phyloP scores from a whole-genome alignment of 2,329 filamentous ascomycete genomes.

The Coniochaeta prunicola region DNA sequence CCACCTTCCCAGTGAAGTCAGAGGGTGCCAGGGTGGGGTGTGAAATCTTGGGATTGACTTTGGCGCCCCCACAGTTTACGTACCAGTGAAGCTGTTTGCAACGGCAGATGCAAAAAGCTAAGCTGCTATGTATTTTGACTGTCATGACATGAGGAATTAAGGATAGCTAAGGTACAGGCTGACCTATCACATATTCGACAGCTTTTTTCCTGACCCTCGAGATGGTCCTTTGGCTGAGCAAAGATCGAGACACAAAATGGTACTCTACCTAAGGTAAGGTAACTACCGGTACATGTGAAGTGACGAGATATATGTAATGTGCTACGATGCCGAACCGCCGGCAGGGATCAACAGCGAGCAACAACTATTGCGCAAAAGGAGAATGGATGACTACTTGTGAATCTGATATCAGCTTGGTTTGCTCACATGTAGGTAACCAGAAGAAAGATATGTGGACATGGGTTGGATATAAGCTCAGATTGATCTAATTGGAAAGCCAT shows the following conservation, averaged over 20 bases:
- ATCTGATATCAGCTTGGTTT: background rate
- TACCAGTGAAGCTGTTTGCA: background rate
- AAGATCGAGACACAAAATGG: background rate
- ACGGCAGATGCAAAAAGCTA: background rate
- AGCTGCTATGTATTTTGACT: background rate
- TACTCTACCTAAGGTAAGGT: too few relatives aligned
- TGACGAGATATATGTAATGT: too few relatives aligned
- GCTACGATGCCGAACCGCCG: background rate
- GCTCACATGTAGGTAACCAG: background rate
- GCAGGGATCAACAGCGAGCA: too few relatives aligned
- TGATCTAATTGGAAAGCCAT: background rate
- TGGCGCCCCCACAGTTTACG: conserved; percentile 1
- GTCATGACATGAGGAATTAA: background rate
- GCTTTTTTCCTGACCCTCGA: background rate
- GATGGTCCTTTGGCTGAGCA: background rate
- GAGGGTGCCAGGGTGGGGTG: background rate
- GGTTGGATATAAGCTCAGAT: background rate
- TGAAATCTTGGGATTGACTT: background rate
- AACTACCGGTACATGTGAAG: background rate
- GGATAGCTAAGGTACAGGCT: background rate
- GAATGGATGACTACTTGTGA: background rate
- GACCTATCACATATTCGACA: background rate
- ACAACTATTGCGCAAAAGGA: too few relatives aligned
- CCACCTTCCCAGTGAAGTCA: background rate
- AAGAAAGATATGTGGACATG: background rate